These are phyloP conservation scores for Euphorbia tirucalli DNA, from an alignment of 345 rosid genomes.

Conservation along the genomic window DNA sequence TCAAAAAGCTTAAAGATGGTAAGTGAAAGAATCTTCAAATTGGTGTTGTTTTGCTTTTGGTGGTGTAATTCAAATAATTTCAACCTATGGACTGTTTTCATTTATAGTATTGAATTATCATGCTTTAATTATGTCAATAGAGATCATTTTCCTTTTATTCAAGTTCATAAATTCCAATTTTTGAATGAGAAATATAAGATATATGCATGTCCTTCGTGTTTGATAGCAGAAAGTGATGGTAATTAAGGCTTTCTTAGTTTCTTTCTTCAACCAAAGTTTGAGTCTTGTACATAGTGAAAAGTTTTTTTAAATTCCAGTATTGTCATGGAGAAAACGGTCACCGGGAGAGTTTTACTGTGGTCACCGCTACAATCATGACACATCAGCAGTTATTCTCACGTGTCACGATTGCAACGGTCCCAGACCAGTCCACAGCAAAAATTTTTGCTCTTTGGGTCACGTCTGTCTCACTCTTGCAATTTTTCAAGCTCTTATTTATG, in stretches of 20 bases:
- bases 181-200: neutral
- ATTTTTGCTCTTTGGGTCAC: too few species aligned
- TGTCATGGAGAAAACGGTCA: too few species aligned
- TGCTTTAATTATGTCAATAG: neutral
- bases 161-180: neutral
- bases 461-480: too few species aligned
- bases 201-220: neutral
- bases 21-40: neutral
- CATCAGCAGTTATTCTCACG: too few species aligned
- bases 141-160: neutral
- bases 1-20: slow-evolving; percentile 18
- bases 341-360: neutral
- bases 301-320: too few species aligned
- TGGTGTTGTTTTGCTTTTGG: neutral
- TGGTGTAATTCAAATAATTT: neutral
- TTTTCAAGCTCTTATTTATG: too few species aligned
- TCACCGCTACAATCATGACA: too few species aligned
- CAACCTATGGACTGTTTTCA: neutral
- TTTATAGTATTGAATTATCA: neutral
- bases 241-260: neutral
- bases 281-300: too few species aligned
- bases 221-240: neutral
- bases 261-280: neutral
- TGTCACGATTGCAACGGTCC: neutral
- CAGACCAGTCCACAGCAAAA: neutral